Percentiles rank a stretch among this genome's conserved stretches.
phyloP scores from a whole-genome alignment of 2,329 filamentous ascomycete genomes.

The Colletotrichum neosansevieriae region DNA sequence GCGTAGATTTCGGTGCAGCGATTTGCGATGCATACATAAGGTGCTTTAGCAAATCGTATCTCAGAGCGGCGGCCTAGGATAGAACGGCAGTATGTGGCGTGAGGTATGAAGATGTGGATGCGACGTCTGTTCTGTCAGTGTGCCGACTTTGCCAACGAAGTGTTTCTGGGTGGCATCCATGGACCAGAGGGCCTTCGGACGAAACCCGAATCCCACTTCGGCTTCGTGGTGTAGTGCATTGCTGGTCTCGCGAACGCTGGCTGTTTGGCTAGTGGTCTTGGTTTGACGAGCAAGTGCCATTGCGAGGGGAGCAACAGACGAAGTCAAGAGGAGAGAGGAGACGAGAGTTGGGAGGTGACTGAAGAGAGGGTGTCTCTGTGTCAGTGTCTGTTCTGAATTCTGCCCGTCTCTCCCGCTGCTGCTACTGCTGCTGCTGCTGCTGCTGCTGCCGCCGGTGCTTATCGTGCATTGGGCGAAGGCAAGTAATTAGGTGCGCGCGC shows the following conservation, averaged over 20 bases:
- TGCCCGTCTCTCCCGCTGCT: not conserved
- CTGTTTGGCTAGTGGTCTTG: constrained; percentile 15
- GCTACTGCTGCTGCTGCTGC: not conserved
- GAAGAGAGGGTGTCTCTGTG: not conserved
- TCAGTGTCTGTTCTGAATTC: constrained; percentile 15
- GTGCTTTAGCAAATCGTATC: constrained; percentile 10
- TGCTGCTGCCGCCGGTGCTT: constrained; percentile 2
- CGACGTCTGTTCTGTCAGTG: constrained; percentile 26
- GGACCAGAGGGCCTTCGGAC: constrained; percentile 21
- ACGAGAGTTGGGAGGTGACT: not conserved
- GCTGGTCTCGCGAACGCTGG: constrained; percentile 12
- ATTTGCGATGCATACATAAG: not conserved
- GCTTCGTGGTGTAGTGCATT: not conserved
- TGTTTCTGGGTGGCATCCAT: constrained; percentile 15
- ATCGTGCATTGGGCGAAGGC: constrained; percentile 10
- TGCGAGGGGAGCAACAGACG: not conserved
- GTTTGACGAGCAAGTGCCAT: not conserved
- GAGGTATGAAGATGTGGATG: constrained; percentile 6
- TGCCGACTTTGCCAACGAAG: constrained; percentile 7
- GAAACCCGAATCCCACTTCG: constrained; percentile 2
- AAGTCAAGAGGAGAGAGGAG: not conserved
- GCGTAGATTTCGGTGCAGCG: constrained; percentile 14
- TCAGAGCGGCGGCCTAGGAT: constrained; percentile 26
- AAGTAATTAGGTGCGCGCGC: constrained; percentile 1
- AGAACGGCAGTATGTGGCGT: not conserved